Evolutionary conservation across 139 green algal genomes (phyloP).

Genomic region (Haematococcus lacustris): DNA sequence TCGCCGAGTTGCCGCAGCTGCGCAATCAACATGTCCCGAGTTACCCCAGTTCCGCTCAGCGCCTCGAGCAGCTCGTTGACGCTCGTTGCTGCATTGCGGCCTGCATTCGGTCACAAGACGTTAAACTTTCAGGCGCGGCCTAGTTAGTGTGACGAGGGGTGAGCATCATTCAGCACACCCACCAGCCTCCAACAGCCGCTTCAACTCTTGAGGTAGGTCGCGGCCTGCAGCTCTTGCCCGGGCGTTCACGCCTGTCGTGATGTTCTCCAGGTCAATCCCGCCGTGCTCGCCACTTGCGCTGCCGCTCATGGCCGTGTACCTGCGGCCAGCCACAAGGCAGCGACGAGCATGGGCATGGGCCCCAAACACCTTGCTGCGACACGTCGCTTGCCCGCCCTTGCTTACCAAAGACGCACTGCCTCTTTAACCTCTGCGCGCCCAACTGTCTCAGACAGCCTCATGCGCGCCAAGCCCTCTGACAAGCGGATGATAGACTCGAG

Average conservation of each 20-base stretch:
- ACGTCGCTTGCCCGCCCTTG: too few relatives aligned
- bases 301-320: neutral
- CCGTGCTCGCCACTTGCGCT: neutral
- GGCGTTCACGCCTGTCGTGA: conserved; percentile 2
- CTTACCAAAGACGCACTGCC: conserved; percentile 41
- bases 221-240: neutral
- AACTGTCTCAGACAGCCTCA: conserved; percentile 57
- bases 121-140: too few relatives aligned
- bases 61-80: neutral
- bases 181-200: too few relatives aligned
- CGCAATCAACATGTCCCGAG: conserved; percentile 13
- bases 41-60: neutral
- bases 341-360: too few relatives aligned
- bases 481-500: conserved; percentile 88
- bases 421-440: conserved; percentile 53
- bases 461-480: conserved; percentile 73
- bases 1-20: conserved; percentile 15
- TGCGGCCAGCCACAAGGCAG: neutral
- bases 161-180: too few relatives aligned
- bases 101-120: too few relatives aligned
- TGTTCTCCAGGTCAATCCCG: neutral
- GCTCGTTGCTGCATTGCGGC: neutral
- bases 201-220: too few relatives aligned
- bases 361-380: too few relatives aligned
- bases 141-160: too few relatives aligned